Conservation (phyloP, 2,329 filamentous ascomycete species). For the Fusarium bulbicola region DNA sequence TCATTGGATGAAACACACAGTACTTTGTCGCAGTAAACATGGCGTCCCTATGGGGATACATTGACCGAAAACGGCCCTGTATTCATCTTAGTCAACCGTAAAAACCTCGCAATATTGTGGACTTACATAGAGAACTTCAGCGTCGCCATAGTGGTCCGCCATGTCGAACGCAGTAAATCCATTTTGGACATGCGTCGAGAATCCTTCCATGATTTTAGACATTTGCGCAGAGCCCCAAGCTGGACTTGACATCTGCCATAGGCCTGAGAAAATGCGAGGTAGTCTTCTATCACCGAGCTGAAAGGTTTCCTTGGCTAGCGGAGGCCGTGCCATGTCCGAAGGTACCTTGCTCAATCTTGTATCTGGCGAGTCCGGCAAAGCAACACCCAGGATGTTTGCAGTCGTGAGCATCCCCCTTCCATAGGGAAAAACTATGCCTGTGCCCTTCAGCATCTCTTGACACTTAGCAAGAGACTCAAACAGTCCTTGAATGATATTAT, state of each 20-base stretch:
- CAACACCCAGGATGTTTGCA: neutral
- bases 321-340: neutral
- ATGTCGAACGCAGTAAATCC: neutral
- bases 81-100: accelerated
- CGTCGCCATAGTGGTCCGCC: neutral
- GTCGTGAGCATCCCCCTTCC: neutral
- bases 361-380: neutral
- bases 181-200: neutral
- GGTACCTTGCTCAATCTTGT: neutral
- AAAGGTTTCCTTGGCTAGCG: neutral
- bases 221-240: neutral
- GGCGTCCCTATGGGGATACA: neutral
- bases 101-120: accelerated
- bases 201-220: neutral
- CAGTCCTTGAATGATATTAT: accelerated
- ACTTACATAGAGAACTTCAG: neutral
- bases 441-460: neutral
- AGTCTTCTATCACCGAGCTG: neutral
- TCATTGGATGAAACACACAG: neutral
- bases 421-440: neutral
- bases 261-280: neutral
- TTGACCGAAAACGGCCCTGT: neutral
- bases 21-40: neutral
- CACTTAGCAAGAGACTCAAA: neutral
- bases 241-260: conserved; percentile 3